Evolutionary conservation across 305 asterid species (phyloP).

Genomic region (Rubia balearica): DNA sequence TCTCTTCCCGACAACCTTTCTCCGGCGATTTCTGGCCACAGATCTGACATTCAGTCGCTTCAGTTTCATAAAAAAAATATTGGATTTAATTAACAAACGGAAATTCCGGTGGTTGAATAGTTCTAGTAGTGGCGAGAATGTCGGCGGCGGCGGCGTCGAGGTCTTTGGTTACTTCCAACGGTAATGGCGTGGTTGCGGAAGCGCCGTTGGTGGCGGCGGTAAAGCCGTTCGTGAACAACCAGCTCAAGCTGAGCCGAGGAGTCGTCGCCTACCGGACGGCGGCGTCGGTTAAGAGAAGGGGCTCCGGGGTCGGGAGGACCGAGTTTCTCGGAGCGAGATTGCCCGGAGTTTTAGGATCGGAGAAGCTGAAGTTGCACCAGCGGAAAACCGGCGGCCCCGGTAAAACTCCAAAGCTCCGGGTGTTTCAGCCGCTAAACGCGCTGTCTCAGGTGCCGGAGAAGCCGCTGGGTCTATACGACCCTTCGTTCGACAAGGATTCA

Average conservation of each 20-base stretch:
- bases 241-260: slow-evolving; percentile 62
- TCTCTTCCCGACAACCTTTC: not conserved
- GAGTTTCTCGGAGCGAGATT: slow-evolving; percentile 41
- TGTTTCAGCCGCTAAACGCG: slow-evolving; percentile 49
- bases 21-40: slow-evolving; percentile 4
- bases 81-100: not conserved
- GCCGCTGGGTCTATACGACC: slow-evolving; percentile 93
- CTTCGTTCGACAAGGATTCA: slow-evolving; percentile 88
- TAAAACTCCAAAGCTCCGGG: slow-evolving; percentile 43
- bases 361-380: slow-evolving; percentile 40
- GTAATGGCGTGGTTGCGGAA: slow-evolving; percentile 9
- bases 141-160: slow-evolving; percentile 47
- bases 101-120: not conserved
- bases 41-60: slow-evolving; percentile 12
- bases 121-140: slow-evolving; percentile 28
- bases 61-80: not conserved
- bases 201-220: slow-evolving; percentile 20
- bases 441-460: slow-evolving; percentile 90
- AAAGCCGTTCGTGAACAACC: slow-evolving; percentile 57
- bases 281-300: slow-evolving; percentile 24
- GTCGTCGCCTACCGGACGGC: slow-evolving; percentile 21
- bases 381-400: slow-evolving; percentile 60
- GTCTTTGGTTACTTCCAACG: not conserved
- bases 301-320: slow-evolving; percentile 23
- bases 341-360: slow-evolving; percentile 36